Percentiles rank a stretch among this genome's conserved stretches.
phyloP scores from a whole-genome alignment of 768 basidiomycete genomes.

The Rhizopogon sp. region DNA sequence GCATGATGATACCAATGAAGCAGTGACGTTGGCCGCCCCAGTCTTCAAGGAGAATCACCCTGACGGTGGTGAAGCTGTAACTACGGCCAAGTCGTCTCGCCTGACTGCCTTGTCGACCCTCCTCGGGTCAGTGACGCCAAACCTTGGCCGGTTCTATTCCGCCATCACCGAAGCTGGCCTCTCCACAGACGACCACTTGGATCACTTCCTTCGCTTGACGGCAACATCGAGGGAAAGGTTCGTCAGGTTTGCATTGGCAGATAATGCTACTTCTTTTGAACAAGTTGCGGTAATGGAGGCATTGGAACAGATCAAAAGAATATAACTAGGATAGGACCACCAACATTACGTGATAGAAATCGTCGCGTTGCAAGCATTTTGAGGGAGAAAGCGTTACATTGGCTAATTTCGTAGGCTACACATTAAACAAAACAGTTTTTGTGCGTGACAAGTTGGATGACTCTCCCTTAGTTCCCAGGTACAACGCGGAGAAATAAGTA shows the following conservation, averaged over 20 bases:
- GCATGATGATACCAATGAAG: too few species aligned
- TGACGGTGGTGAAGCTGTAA: neutral
- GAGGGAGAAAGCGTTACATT: too few species aligned
- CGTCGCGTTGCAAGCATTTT: too few species aligned
- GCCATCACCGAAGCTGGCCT: neutral
- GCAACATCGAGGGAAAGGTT: neutral
- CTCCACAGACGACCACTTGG: neutral
- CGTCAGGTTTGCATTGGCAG: neutral
- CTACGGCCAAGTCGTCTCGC: too few species aligned
- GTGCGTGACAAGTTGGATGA: too few species aligned
- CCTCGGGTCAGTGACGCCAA: neutral
- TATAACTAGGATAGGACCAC: too few species aligned
- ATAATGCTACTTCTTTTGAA: neutral
- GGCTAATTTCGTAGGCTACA: too few species aligned
- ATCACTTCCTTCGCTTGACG: neutral
- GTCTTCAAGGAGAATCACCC: too few species aligned
- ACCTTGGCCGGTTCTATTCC: neutral
- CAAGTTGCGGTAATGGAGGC: neutral
- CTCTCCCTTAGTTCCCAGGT: too few species aligned
- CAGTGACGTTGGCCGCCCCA: neutral
- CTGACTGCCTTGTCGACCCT: neutral
- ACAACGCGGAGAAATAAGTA: too few species aligned
- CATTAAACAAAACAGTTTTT: too few species aligned
- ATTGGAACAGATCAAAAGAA: neutral
- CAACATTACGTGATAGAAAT: too few species aligned